Conservation (phyloP, 176 grass and related monocot genomes). For the Canna indica region DNA sequence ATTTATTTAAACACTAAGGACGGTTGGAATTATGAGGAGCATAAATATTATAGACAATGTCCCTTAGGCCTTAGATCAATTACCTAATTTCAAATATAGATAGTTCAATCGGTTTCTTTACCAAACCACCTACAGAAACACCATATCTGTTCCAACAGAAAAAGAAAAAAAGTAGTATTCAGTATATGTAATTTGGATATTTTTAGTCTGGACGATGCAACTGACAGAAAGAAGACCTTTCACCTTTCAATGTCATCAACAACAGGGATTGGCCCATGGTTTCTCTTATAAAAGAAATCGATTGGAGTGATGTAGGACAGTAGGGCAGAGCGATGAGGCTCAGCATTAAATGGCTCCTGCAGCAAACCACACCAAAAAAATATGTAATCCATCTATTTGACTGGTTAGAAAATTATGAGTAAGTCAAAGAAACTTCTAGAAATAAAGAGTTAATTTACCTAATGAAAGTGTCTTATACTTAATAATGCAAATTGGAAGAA, state of each 20-base stretch:
- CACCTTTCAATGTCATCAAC: slow-evolving; percentile 68
- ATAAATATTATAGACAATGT: not conserved
- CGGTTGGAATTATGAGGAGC: not conserved
- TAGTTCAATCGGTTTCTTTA: slow-evolving; percentile 55
- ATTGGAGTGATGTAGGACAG: slow-evolving; percentile 83
- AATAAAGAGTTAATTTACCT: not conserved
- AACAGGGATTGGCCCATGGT: slow-evolving; percentile 89
- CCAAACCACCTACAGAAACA: slow-evolving; percentile 63
- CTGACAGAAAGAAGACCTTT: not conserved
- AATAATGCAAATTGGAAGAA: not conserved
- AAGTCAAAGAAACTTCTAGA: not conserved
- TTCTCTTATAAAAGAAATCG: slow-evolving; percentile 98
- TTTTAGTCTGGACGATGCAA: not conserved
- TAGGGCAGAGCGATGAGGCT: slow-evolving; percentile 57
- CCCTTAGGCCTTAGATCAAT: slow-evolving; percentile 16
- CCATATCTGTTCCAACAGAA: slow-evolving; percentile 46
- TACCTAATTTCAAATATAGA: slow-evolving; percentile 84
- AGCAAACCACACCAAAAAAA: slow-evolving; percentile 10
- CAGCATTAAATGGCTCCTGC: slow-evolving; percentile 98
- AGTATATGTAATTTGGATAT: too few relatives aligned
- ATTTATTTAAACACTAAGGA: slow-evolving; percentile 9
- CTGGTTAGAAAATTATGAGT: not conserved
- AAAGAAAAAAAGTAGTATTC: not conserved
- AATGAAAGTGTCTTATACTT: not conserved
- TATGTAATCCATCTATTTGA: not conserved